A percentile compares a stretch with the other conserved stretches of the same genome.
Evolutionary conservation across 225 moss, liverwort and hornwort species (phyloP).

Genomic region (Anthoceros angustus): DNA sequence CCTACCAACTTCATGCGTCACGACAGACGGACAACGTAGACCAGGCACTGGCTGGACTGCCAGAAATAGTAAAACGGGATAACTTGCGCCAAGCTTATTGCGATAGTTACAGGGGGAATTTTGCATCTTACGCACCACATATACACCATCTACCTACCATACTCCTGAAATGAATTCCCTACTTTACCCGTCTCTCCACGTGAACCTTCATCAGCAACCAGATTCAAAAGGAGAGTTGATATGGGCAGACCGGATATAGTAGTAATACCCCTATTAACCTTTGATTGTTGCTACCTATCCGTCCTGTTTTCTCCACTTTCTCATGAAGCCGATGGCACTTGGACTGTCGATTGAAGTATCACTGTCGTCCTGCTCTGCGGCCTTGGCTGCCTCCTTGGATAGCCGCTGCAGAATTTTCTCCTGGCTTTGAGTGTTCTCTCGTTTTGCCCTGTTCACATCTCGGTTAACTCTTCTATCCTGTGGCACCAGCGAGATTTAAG

Average conservation of each 20-base stretch:
- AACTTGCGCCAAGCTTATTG: not conserved
- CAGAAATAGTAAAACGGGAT: not conserved
- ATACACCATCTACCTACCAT: not conserved
- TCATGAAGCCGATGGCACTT: not conserved
- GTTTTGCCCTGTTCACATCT: not conserved
- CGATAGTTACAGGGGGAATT: not conserved
- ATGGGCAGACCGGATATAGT: too few species aligned
- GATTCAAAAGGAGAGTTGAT: too few species aligned
- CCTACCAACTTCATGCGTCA: too few species aligned
- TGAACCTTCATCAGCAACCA: too few species aligned
- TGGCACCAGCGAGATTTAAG: too few species aligned
- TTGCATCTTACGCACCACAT: not conserved
- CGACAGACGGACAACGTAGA: too few species aligned
- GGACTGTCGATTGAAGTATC: slow-evolving; percentile 5
- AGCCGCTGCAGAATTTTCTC: slow-evolving; percentile 6
- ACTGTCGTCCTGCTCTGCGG: slow-evolving; percentile 2
- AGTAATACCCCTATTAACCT: not conserved
- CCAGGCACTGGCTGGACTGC: too few species aligned
- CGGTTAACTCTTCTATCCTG: slow-evolving; percentile 4
- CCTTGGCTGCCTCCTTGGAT: slow-evolving; percentile 4
- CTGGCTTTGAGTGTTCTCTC: slow-evolving; percentile 3
- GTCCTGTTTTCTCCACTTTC: not conserved
- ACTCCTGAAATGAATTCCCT: not conserved
- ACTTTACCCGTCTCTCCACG: not conserved
- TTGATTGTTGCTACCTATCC: not conserved